Percentiles rank a stretch among this genome's conserved stretches.
These are phyloP conservation scores for Tanacetum coccineum DNA, from an alignment of 129 eudicot species.

Conservation along the genomic window DNA sequence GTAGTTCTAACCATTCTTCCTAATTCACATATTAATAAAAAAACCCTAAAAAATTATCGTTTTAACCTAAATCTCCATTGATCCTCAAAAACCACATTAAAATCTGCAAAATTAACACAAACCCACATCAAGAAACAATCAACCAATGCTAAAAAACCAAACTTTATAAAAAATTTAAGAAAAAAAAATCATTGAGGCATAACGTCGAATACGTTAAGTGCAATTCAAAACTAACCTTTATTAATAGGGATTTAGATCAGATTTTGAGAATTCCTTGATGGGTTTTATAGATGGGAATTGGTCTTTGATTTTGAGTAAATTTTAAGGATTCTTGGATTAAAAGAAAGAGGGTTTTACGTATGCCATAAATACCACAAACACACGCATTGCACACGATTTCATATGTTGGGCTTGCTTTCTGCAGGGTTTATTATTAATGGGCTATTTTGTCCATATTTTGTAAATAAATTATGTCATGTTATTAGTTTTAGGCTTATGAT, in stretches of 20 bases:
- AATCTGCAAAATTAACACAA: conserved; percentile 31
- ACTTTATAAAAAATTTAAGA: background rate
- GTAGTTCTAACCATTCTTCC: conserved; percentile 47
- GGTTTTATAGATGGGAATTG: conserved; percentile 18
- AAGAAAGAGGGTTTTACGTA: conserved; percentile 35
- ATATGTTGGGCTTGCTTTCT: conserved; percentile 9
- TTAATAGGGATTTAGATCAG: conserved; percentile 7
- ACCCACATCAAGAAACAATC: background rate
- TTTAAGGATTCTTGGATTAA: conserved; percentile 30
- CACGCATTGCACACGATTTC: conserved; percentile 14
- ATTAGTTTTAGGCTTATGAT: too few relatives aligned
- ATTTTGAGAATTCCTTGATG: background rate
- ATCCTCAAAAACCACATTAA: conserved; percentile 30
- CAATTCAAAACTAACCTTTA: conserved; percentile 28
- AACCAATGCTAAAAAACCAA: too few relatives aligned
- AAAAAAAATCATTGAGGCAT: background rate
- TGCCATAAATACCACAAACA: conserved; percentile 19
- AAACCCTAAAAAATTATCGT: conserved; percentile 21
- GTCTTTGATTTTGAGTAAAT: background rate
- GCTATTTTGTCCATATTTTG: background rate
- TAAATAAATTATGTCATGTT: too few relatives aligned
- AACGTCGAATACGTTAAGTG: conserved; percentile 14
- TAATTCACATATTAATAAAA: conserved; percentile 30
- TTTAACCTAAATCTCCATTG: conserved; percentile 22
- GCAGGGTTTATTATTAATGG: background rate